Percentiles rank a stretch among this genome's conserved stretches.
These are phyloP conservation scores for Lachnellula cervina DNA, from an alignment of 2,329 filamentous ascomycete species.

Conservation along the genomic window DNA sequence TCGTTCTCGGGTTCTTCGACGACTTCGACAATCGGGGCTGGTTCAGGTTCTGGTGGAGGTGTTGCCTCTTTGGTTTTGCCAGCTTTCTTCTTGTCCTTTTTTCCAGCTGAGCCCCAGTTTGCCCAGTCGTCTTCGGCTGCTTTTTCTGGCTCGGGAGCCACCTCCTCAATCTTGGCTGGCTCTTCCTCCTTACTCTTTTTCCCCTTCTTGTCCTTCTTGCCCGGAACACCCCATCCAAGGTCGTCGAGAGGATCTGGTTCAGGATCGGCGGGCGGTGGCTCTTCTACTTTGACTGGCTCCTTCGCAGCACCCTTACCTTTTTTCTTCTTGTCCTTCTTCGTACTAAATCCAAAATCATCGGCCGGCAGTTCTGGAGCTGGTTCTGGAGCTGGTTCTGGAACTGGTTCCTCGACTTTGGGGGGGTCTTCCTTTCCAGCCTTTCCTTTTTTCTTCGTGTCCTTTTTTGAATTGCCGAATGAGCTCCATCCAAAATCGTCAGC, in stretches of 20 bases:
- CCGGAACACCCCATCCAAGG: conserved; percentile 31
- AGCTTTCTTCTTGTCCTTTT: conserved; percentile 30
- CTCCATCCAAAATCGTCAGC: conserved; percentile 29
- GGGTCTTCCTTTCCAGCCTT: conserved; percentile 16
- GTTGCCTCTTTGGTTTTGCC: conserved; percentile 20
- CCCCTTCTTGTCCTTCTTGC: conserved; percentile 39
- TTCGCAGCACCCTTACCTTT: conserved; percentile 33
- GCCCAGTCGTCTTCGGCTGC: conserved; percentile 13
- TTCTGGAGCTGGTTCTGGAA: conserved; percentile 22
- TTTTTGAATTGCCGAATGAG: conserved; percentile 23
- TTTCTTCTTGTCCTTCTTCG: conserved; percentile 36
- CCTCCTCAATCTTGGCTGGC: conserved; percentile 32
- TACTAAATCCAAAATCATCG: conserved; percentile 45
- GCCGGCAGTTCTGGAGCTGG: conserved; percentile 16
- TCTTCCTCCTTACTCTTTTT: conserved; percentile 37
- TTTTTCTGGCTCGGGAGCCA: conserved; percentile 26
- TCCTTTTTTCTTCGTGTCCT: conserved; percentile 39
- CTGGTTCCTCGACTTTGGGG: conserved; percentile 25
- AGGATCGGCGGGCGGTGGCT: conserved; percentile 35
- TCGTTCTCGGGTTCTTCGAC: conserved; percentile 24
- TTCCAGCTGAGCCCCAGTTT: conserved; percentile 13
- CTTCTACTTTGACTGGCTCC: conserved; percentile 27
- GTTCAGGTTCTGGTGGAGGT: conserved; percentile 14
- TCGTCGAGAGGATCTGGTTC: conserved; percentile 31
- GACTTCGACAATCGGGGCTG: conserved; percentile 19